Percentiles rank a stretch among this genome's conserved stretches.
phyloP scores from a whole-genome alignment of 331 rosid genomes.

The Acacia concinna region DNA sequence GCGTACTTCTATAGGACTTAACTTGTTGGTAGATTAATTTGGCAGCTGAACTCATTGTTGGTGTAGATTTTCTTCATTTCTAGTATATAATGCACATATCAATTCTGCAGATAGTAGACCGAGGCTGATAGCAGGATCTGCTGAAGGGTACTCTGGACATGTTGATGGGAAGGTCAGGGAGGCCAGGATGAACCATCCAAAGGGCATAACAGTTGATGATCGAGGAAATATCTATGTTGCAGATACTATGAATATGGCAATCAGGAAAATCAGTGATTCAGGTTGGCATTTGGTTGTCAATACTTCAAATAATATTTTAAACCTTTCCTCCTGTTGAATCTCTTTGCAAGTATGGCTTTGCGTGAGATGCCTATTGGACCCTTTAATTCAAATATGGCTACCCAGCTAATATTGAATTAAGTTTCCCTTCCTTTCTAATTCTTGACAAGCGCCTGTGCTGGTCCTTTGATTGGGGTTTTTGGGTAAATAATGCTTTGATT shows the following conservation, averaged over 20 bases:
- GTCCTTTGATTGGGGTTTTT: neutral
- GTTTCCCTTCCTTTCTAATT: constrained; percentile 3
- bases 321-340: neutral
- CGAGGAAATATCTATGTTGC: constrained; percentile 89
- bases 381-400: neutral
- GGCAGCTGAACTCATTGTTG: neutral
- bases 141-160: constrained; percentile 83
- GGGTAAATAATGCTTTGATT: neutral
- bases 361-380: neutral
- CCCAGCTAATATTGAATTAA: neutral
- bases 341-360: constrained; percentile 4
- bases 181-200: constrained; percentile 86
- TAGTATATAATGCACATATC: constrained; percentile 17
- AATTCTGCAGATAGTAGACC: constrained; percentile 82
- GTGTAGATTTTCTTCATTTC: constrained; percentile 20
- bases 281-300: constrained; percentile 44
- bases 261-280: constrained; percentile 87
- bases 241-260: constrained; percentile 84
- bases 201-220: constrained; percentile 88
- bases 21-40: neutral
- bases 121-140: constrained; percentile 77
- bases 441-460: neutral
- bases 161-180: constrained; percentile 87
- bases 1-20: constrained; percentile 8
- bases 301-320: constrained; percentile 7